Evolutionary conservation across 768 basidiomycete species (phyloP).

Genomic region (Gelatoporia subvermispora): DNA sequence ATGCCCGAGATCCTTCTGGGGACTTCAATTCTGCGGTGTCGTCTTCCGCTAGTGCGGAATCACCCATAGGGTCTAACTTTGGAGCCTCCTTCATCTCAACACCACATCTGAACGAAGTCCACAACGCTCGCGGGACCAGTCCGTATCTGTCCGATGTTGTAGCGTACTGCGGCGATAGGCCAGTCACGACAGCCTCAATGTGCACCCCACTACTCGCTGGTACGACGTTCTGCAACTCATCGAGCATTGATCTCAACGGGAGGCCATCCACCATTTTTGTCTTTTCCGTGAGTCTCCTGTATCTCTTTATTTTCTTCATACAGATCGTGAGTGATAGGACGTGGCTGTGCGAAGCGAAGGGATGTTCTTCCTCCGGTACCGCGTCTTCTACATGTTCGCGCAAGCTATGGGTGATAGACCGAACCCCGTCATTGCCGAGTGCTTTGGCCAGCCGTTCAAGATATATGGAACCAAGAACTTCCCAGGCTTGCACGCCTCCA

Average conservation of each 20-base stretch:
- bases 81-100: too few species aligned
- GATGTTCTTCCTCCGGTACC: conserved; percentile 61
- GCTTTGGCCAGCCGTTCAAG: conserved; percentile 57
- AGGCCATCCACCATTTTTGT: conserved; percentile 54
- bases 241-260: conserved; percentile 33
- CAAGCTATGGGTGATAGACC: not conserved
- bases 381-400: conserved; percentile 51
- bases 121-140: too few species aligned
- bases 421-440: conserved; percentile 51
- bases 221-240: conserved; percentile 38
- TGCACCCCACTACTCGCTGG: conserved; percentile 52
- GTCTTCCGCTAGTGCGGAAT: too few species aligned
- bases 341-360: conserved; percentile 66
- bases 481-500: conserved; percentile 61
- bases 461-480: conserved; percentile 72
- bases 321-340: too few species aligned
- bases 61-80: too few species aligned
- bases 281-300: conserved; percentile 45
- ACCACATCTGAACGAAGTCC: too few species aligned
- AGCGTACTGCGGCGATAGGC: conserved; percentile 33
- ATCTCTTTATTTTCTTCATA: too few species aligned
- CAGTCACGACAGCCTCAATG: conserved; percentile 44
- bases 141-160: too few species aligned
- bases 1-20: too few species aligned
- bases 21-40: too few species aligned